Evolutionary conservation across 2,329 filamentous ascomycete species (phyloP), one percentile per base, ranked within the genome.

Genomic region (Ceratocystis harringtonii): DNA sequence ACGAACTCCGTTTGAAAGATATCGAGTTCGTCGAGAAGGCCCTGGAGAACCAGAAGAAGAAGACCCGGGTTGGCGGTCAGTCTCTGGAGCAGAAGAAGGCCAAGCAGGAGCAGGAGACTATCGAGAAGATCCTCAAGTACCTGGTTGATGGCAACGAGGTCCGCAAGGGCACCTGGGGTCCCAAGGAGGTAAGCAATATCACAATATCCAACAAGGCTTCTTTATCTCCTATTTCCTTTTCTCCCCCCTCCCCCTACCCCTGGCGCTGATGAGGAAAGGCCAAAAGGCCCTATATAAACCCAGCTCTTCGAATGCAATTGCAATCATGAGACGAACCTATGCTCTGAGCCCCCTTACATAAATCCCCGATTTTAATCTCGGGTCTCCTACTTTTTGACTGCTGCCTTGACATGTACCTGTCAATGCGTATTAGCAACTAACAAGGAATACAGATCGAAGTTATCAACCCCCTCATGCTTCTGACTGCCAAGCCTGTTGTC

Each of bases 11-110:
- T 69, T 86, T 96, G 76, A 99, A 99, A 81, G 94, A 99, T 78
- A 96, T 96, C 70, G 95, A 99, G 80, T 99, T 97, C 75, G 86
- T 89, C 68, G 92, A 96, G 79, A 99, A 99, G 83, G 89, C 92
- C 3, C 85, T 94, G 65, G 95, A 97, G 76, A 86, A 83, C 75
- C 82, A 95, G 71, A 86, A 88, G 80, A 99, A 97, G 84, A 92
- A 94, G 81, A 99, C 94, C 52, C 84, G 90, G 70, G 84, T 92
- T 78, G 94, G 94, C 73, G 94, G 94, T 61, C 92, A 99, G 78
- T 91, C 87, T 75, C 81, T 99, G 68, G 94, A 99, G 80, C 90
- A 95, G 84, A 99, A 96, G 85, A 97, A 95, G 81, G 81, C 95
- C 70, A 91, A 88, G 75, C 90, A 96, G 75, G 94, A 97, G 73